Percentiles rank a stretch among this genome's conserved stretches.
Evolutionary conservation across 208 protist genomes (phyloP).

Genomic region (Acanthamoeba lenticulata): DNA sequence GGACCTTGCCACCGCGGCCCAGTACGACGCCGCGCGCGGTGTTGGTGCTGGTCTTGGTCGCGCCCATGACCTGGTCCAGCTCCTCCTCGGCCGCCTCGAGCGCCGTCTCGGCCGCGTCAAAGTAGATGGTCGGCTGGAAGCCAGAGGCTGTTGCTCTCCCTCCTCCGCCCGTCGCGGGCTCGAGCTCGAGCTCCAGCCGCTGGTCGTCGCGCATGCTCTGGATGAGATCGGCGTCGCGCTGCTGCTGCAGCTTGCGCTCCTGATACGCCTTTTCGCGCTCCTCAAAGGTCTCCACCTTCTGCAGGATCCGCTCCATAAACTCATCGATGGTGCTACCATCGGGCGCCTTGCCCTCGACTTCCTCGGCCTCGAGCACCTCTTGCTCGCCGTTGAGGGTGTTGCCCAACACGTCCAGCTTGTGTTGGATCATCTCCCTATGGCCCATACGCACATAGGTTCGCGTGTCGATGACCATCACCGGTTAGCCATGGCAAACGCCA

Average conservation of each 20-base stretch:
- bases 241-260: slow-evolving; percentile 6
- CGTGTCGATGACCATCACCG: background rate
- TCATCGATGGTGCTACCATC: slow-evolving; percentile 26
- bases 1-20: background rate
- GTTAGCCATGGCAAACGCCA: no score
- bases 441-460: background rate
- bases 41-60: background rate
- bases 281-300: slow-evolving; percentile 34
- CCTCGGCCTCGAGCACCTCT: slow-evolving; percentile 53
- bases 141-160: background rate
- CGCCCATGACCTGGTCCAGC: background rate
- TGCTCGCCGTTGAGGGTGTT: slow-evolving; percentile 71
- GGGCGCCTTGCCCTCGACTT: slow-evolving; percentile 53
- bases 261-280: slow-evolving; percentile 43
- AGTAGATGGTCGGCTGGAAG: slow-evolving; percentile 45
- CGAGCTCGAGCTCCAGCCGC: background rate
- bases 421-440: slow-evolving; percentile 66
- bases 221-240: slow-evolving; percentile 39
- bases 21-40: background rate
- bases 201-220: slow-evolving; percentile 7
- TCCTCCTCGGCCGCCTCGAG: background rate
- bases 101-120: background rate
- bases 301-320: slow-evolving; percentile 28
- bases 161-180: background rate
- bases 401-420: slow-evolving; percentile 72